Conservation (phyloP, 352 stramenopile genomes). For the Globisporangium carolinianum region DNA sequence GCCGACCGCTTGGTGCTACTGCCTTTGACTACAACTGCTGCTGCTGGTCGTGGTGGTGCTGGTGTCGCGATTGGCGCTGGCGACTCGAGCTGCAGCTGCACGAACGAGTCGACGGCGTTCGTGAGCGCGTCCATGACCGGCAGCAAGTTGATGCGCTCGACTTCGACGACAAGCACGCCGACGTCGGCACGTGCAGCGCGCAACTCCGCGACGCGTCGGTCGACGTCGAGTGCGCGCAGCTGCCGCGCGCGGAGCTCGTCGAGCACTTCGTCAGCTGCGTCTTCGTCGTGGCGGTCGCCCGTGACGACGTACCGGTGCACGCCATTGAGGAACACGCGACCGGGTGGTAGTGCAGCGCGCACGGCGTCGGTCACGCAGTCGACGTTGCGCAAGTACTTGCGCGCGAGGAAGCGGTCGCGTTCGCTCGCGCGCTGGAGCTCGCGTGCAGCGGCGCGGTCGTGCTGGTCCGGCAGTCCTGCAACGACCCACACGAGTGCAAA, state of each 20-base stretch:
- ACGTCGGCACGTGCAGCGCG: slow-evolving; percentile 16
- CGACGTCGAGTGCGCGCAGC: slow-evolving; percentile 24
- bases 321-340: slow-evolving; percentile 68
- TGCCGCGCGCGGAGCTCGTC: slow-evolving; percentile 46
- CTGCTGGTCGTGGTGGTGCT: not conserved
- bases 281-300: slow-evolving; percentile 58
- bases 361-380: slow-evolving; percentile 22
- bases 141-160: slow-evolving; percentile 61
- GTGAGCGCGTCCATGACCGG: slow-evolving; percentile 47
- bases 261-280: slow-evolving; percentile 61
- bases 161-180: slow-evolving; percentile 41
- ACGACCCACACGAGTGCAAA: slow-evolving; percentile 30
- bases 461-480: slow-evolving; percentile 23
- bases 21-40: too few relatives aligned
- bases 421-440: slow-evolving; percentile 15
- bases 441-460: slow-evolving; percentile 26
- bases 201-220: slow-evolving; percentile 35
- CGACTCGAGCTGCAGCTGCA: slow-evolving; percentile 34
- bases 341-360: slow-evolving; percentile 24
- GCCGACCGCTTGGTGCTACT: too few relatives aligned
- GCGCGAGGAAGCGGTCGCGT: slow-evolving; percentile 34
- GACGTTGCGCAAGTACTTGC: slow-evolving; percentile 57
- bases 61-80: slow-evolving; percentile 7
- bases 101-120: slow-evolving; percentile 46
- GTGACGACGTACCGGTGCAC: slow-evolving; percentile 62